Base-by-base conservation (phyloP, 257 asterid genomes). In the Solanum phureja region DNA sequence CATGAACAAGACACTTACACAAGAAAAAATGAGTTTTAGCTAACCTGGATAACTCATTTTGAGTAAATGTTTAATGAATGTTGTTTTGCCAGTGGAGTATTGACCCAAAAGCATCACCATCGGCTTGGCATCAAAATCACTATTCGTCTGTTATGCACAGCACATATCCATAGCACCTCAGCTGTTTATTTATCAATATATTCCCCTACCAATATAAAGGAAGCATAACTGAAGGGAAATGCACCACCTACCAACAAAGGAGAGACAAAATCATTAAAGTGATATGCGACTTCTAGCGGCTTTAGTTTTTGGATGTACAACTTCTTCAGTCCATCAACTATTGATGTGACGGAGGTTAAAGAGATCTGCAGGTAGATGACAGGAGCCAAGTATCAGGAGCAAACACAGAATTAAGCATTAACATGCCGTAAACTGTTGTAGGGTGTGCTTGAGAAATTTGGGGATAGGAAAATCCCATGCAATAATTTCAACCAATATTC, bases 31-130 rank as follows among this genome's bases (percentile, higher is more conserved):
- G 86, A 64, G 79, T 60, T 52, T 68, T 27, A 87, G 82, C 31
- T 46, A 89, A 95, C 99, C 99, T 85, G 99, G 99, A 89, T 97
- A 97, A 87, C 92, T 93, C 88, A 91, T 87, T 90, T 94, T 91
- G 40, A 97, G 99, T 91, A 97, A 90, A 93, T 97, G 99, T 87
- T 97, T 97, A 77, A 97, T 97, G 91, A 97, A 97, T 88, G 99
- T 97, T 24, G 99, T 97, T 91, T 97, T 97, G 83, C 99, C 99
- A 6, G 99, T 95, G 77, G 99, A 97, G 89, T 97, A 97, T 87
- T 97, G 99, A 86, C 99, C 99, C 95, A 97, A 90, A 84, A 97
- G 95, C 99, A 97, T 97, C 92, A 97, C 99, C 99, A 97, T 97
- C 27, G 99, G 98, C 92, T 95, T 95, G 87, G 98, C 98, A 91